Base-by-base conservation (phyloP, 345 rosid genomes). In the Abelmoschus esculentus region DNA sequence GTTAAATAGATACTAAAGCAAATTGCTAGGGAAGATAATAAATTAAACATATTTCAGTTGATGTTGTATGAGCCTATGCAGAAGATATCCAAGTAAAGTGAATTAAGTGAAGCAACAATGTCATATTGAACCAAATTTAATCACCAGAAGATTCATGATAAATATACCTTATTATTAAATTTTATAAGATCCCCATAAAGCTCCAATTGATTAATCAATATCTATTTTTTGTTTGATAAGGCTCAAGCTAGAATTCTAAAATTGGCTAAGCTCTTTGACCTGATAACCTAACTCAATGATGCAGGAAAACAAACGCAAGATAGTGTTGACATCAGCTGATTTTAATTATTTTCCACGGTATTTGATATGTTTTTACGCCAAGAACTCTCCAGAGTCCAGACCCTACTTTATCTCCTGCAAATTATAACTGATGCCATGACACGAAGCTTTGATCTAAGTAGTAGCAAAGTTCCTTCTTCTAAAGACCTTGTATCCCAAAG, bases 1-100 rank as follows among this genome's bases (percentile, higher is more conserved):
- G 78, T 67, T 69, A 67, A 75, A 46, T 44, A 72, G 57, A 70
- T 66, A 67, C 72, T 61, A 68, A 71, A 50, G 69, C 68, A 72
- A 78, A 50, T 59, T 73, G 70, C 75, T 69, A 74, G 76, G 46
- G 64, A 13, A 58, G 60, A 80, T 55, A 28, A 71, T 61, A 74
- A 59, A 69, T 15, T 22, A 71, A 70, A 57, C 28, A 69, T 19
- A 65, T 31, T 53, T 40, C 13, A 15, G 17, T 12, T 12, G 17
- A 53, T 26, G 42, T 28, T 69, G 52, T 57, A 3, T 7, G n/a
- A 53, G 52, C 7, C 13, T n/a, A 52, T 17, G 13, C 10, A 60
- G 54, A 56, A 13, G 26, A 52, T 14, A 8, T 60, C 61, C 6
- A 11, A 53, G 17, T 8, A 17, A 67, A 61, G 61, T 26, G 31